These are phyloP conservation scores for Nakazawaea ishiwadae DNA, from an alignment of 805 yeast genomes.

Conservation along the genomic window DNA sequence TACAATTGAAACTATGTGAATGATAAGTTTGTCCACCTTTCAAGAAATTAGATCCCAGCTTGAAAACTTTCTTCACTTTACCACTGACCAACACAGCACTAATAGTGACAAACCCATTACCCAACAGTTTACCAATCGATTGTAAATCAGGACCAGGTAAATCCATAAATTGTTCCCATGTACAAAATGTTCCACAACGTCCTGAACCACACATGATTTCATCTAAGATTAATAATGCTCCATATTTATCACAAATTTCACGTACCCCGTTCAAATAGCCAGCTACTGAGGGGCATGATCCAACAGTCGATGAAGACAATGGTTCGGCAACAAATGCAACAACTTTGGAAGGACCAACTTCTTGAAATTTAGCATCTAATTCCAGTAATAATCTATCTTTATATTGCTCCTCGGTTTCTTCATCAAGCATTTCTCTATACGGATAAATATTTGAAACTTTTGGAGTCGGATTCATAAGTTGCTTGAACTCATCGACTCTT, in stretches of 20 bases:
- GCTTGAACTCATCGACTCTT: conserved; percentile 30
- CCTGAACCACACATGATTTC: conserved; percentile 60
- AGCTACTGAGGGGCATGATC: conserved; percentile 39
- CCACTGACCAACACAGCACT: conserved; percentile 42
- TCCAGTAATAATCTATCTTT: conserved; percentile 31
- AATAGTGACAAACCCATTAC: conserved; percentile 45
- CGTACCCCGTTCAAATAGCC: conserved; percentile 43
- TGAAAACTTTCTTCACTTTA: conserved; percentile 31
- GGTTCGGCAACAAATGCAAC: conserved; percentile 41
- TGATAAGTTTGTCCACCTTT: conserved; percentile 50
- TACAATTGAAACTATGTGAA: conserved; percentile 41
- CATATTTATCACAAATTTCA: conserved; percentile 47
- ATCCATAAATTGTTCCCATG: conserved; percentile 40
- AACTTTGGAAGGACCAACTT: conserved; percentile 38
- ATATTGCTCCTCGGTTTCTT: conserved; percentile 36
- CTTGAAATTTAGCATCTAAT: conserved; percentile 36
- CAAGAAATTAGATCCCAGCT: conserved; percentile 35
- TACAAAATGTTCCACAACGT: conserved; percentile 42
- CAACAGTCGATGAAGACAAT: conserved; percentile 42
- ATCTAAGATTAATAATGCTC: conserved; percentile 43
- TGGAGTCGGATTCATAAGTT: conserved; percentile 22
- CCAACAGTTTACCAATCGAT: conserved; percentile 44
- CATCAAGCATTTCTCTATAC: conserved; percentile 23
- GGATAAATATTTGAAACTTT: conserved; percentile 30
- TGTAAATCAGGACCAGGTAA: conserved; percentile 42